These are phyloP conservation scores for Aureobasidium sp. DNA, from an alignment of 2,329 filamentous ascomycete genomes.

Conservation along the genomic window DNA sequence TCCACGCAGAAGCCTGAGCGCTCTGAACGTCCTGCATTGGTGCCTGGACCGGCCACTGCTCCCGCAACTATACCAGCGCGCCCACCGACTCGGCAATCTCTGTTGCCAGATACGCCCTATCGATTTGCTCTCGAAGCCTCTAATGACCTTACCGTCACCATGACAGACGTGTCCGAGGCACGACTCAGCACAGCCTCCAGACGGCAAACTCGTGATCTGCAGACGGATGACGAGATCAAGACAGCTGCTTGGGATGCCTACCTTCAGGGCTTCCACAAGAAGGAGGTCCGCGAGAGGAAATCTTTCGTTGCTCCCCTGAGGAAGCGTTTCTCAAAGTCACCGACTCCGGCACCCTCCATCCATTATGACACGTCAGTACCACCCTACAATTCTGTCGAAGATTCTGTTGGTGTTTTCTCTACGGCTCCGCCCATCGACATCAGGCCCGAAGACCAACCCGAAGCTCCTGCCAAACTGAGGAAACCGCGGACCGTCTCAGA, in stretches of 20 bases:
- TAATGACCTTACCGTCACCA: not conserved
- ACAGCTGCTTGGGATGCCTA: slow-evolving; percentile 33
- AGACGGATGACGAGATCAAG: slow-evolving; percentile 24
- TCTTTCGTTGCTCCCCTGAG: slow-evolving; percentile 41
- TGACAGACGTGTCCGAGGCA: not conserved
- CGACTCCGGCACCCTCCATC: slow-evolving; percentile 16
- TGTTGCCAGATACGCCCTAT: slow-evolving; percentile 2
- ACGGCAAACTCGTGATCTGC: slow-evolving; percentile 20
- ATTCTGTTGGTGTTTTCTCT: slow-evolving; percentile 19
- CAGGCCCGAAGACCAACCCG: slow-evolving; percentile 19
- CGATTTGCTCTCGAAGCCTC: not conserved
- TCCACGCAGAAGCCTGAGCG: not conserved
- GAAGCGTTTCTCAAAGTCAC: slow-evolving; percentile 32
- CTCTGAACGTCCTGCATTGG: not conserved
- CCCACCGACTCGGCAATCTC: not conserved
- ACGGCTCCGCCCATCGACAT: slow-evolving; percentile 13
- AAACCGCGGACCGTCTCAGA: slow-evolving; percentile 57
- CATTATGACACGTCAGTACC: slow-evolving; percentile 25
- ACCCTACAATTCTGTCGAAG: slow-evolving; percentile 24
- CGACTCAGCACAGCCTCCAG: not conserved
- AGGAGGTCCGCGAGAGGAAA: slow-evolving; percentile 35
- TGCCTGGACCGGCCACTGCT: not conserved
- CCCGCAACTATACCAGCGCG: not conserved
- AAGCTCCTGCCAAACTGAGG: slow-evolving; percentile 7
- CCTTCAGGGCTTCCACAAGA: slow-evolving; percentile 36